Percentiles rank a stretch among this genome's conserved stretches.
Conservation (phyloP, 768 basidiomycete species). For the Agrocybe praecox region DNA sequence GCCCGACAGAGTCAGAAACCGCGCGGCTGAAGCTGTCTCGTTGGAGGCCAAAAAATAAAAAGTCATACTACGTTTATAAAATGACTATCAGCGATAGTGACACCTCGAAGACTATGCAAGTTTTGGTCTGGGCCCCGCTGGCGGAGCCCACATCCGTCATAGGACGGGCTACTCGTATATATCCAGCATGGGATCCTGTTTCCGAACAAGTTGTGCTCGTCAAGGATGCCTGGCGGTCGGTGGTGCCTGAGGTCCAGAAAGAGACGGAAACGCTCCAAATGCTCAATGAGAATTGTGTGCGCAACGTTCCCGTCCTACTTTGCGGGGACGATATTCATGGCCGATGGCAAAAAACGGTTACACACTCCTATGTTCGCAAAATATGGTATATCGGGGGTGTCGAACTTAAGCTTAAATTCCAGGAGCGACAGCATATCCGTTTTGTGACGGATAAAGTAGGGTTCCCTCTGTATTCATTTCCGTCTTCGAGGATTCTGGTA, state of each 20-base stretch:
- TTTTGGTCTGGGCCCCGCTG: not conserved
- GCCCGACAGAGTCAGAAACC: not conserved
- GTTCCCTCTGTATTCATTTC: conserved; percentile 8
- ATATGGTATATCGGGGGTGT: not conserved
- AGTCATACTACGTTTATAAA: not conserved
- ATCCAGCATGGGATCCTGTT: conserved; percentile 9
- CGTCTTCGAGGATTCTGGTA: conserved; percentile 18
- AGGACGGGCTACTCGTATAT: conserved; percentile 22
- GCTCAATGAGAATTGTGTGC: conserved; percentile 16
- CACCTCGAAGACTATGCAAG: not conserved
- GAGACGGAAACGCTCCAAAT: conserved; percentile 21
- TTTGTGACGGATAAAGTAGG: conserved; percentile 21
- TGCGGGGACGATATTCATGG: not conserved
- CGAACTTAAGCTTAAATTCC: not conserved
- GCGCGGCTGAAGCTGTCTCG: not conserved
- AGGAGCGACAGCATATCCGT: conserved; percentile 20
- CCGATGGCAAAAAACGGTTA: not conserved
- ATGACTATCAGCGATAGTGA: not conserved
- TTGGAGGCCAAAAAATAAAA: not conserved
- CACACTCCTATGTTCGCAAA: not conserved
- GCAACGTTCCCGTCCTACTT: conserved; percentile 19
- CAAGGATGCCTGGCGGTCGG: conserved; percentile 30
- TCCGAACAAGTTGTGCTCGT: conserved; percentile 21
- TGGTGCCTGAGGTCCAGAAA: conserved; percentile 4
- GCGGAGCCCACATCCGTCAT: conserved; percentile 1